Evolutionary conservation across 768 basidiomycete genomes (phyloP), one percentile per base, ranked within the genome.

Genomic region (Russula brevipes): DNA sequence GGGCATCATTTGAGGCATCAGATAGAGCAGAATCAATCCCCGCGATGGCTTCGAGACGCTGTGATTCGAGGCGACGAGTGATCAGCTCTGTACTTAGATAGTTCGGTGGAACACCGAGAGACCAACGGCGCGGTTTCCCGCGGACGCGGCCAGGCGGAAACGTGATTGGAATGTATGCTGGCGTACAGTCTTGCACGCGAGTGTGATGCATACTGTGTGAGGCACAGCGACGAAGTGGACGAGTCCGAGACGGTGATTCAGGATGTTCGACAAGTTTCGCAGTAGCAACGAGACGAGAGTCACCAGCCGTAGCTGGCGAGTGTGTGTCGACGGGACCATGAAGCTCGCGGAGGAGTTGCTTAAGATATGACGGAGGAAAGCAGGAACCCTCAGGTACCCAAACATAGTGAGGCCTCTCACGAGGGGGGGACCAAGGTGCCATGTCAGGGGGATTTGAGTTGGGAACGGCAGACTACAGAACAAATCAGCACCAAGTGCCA

Each of bases 321-420:
- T 16, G 9, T 6, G 16, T 35, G 14, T 36, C 47, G 4, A 24
- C n/a, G 5, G 31, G 46, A 14, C 61, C 47, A 30, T 54, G 57
- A 9, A 55, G 66, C 39, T 44, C 57, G 4, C 44, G 53, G 31
- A 68, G 53, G 44, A 39, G 41, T 24, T 39, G 39, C 35, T 50
- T 46, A n/a, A 68, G 53, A 45, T 68, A 63, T 0, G 39, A 53
- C 36, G 67, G 67, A 61, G 67, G 67, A 55, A 68, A 66, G 38
- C 45, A 66, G 14, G 67, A 68, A 19, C 67, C 67, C 36, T 68
- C 67, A 24, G 67, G 65, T 1, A 62, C 58, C 67, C 67, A 68
- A 49, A 63, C 50, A 24, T 62, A 50, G 12, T 46, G n/a, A 33
- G 54, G 39, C 10, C 4, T 52, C 31, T 66, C 60, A 45, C 38